Base-by-base conservation (phyloP, 306 rosid genomes). In the Erythrophleum fordii region DNA sequence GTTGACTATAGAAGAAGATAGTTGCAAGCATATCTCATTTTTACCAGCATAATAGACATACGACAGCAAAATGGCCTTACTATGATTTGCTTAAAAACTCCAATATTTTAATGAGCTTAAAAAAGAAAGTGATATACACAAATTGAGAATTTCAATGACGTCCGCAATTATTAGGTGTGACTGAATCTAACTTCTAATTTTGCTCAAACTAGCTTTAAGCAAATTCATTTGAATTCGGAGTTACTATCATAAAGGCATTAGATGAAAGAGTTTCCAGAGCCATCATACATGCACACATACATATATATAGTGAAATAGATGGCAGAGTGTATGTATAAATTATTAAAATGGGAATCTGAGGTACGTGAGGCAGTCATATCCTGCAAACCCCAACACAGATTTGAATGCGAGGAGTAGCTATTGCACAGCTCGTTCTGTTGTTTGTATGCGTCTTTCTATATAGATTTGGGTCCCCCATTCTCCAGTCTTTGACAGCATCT, bases 391-490 rank as follows among this genome's bases (percentile, higher is more conserved):
- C 91, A 87, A 89, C 91, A 86, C 90, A 86, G 95, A 89, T 90
- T 89, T 92, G 95, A 91, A 90, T 86, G 93, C 79, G 95, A 85
- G 84, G 86, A 53, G 92, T 88, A 80, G 88, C 93, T 86, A 82
- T 87, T 82, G 80, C 92, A 85, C 93, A 91, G 95, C 91, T 89
- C 64, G 85, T 86, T 85, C 2, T 77, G 81, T 88, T 92, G 97
- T 91, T 89, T 89, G 83, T 87, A 85, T 91, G 89, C 92, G 51
- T 82, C 90, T 82, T 89, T 91, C 93, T 81, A 91, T 88, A 86
- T 88, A 80, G 92, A 92, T 91, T 90, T 89, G 92, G 92, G 95
- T 79, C 97, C 95, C 90, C 85, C 85, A 53, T 67, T 46, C 80
- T 62, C 73, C 86, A 52, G 68, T 81, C 61, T 81, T 85, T 85